Conservation (phyloP, 495 filamentous ascomycete species). For the Sabuloglossum arenarium region DNA sequence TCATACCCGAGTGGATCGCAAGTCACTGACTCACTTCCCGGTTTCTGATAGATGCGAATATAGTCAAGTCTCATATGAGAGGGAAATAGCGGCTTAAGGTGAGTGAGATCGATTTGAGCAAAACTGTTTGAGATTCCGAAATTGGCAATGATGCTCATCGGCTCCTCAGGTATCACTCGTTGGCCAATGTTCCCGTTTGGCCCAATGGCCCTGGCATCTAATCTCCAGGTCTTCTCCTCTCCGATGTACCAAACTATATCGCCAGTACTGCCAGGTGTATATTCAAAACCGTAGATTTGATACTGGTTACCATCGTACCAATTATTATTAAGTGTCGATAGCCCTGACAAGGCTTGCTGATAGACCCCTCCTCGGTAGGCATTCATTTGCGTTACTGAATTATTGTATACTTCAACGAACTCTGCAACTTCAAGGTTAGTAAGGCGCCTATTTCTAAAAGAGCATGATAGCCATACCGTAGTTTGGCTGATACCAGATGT, state of each 20-base stretch:
- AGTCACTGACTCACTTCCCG: slow-evolving; percentile 33
- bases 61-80: slow-evolving; percentile 56
- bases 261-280: slow-evolving; percentile 39
- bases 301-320: slow-evolving; percentile 61
- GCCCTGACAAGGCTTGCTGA: slow-evolving; percentile 54
- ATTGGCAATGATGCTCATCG: slow-evolving; percentile 48
- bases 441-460: not conserved
- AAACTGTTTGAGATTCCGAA: slow-evolving; percentile 56
- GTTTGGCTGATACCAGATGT: slow-evolving; percentile 57
- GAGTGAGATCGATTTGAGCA: slow-evolving; percentile 33
- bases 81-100: slow-evolving; percentile 34
- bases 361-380: slow-evolving; percentile 43
- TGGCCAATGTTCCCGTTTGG: slow-evolving; percentile 60
- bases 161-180: slow-evolving; percentile 45
- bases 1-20: slow-evolving; percentile 52
- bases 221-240: slow-evolving; percentile 39
- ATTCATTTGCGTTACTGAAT: slow-evolving; percentile 38
- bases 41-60: slow-evolving; percentile 53
- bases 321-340: slow-evolving; percentile 49
- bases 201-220: slow-evolving; percentile 41
- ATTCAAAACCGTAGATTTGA: slow-evolving; percentile 55
- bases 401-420: slow-evolving; percentile 42
- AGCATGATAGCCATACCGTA: slow-evolving; percentile 23
- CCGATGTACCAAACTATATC: slow-evolving; percentile 50
- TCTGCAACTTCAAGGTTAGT: slow-evolving; percentile 14